Evolutionary conservation across 495 filamentous ascomycete genomes (phyloP), one percentile per base, ranked within the genome.

Genomic region (Xylaria bambusicola): DNA sequence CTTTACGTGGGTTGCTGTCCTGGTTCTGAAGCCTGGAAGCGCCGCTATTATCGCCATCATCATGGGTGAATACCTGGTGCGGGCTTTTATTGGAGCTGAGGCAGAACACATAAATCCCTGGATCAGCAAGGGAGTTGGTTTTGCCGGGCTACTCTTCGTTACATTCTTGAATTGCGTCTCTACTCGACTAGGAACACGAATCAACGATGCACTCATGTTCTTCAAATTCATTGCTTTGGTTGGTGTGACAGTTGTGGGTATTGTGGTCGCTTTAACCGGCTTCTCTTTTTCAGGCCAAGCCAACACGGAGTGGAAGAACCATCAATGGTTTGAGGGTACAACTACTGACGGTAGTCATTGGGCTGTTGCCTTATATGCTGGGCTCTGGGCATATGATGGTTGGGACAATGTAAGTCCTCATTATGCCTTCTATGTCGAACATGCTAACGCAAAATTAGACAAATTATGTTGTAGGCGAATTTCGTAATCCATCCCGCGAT

Each of bases 391-490:
- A 2, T 98, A 93, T 74, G 94, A 98, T 67, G 94, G 94, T 18
- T 98, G 94, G 94, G 94, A 98, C 69, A 98, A 98, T 73, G 93
- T 94, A 74, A 77, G 89, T 79, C 61, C 40, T 38, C 0, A 3
- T n/a, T 35, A 24, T 21, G 42, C 40, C 41, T 35, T 15, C 18
- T 20, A 45, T 46, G 45, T 40, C 53, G 24, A 44, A 66, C 67
- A 21, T 36, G 36, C 47, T 58, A 33, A 58, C 29, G 13, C 33
- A n/a, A 49, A 51, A 12, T 9, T 63, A 96, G 91, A 93, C 93
- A 58, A 98, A 97, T 75, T 98, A 96, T 70, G 94, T 98, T 12
- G 89, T 93, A 0, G 94, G 92, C 62, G 94, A 98, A 75, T 97
- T 98, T 79, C 88, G 91, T 65, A 88, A 97, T 67, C 91, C 94